Base-by-base conservation (phyloP, 805 yeast genomes). In the Ogataea allantospora region DNA sequence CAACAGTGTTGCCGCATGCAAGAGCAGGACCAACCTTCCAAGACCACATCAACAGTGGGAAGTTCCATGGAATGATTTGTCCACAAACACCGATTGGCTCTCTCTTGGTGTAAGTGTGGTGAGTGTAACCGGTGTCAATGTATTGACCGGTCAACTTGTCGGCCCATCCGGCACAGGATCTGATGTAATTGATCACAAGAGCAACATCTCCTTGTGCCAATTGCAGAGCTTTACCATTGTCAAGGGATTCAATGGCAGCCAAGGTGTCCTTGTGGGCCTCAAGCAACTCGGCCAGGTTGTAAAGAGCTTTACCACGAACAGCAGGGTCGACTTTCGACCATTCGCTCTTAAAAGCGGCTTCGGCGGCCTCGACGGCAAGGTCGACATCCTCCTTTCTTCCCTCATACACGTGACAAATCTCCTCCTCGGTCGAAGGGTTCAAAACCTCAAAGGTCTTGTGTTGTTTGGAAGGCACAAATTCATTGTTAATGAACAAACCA, bases 41-140 rank as follows among this genome's bases (percentile, higher is more conserved):
- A 28, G 84, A 64, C 61, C 80, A 71, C 85, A 83, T 83, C 69
- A 83, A 71, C 47, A 83, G 64, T 53, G 91, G 91, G 76, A 83
- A 83, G 62, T 83, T 83, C 89, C 89, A 83, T 59, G 91, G 89
- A 46, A 83, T 83, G 47, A 83, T 82, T 62, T 81, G 88, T 49
- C 89, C 91, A 68, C 88, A 82, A 26, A 83, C 84, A 60, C 89
- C 91, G 48, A 83, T 62, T 51, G 91, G 89, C 62, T 82, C 88
- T 60, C 77, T 77, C 57, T 75, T 70, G 39, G 85, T 78, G 67
- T 72, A 83, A 51, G 73, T 76, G 54, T 80, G 73, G 60, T 83
- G 82, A 25, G 75, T 64, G 34, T 68, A 65, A 46, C 85, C 87
- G 30, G 86, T 74, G 51, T 78, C 75, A 33, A 82, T 72, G 27